Evolutionary conservation across 306 rosid species (phyloP), one percentile per base, ranked within the genome.

Genomic region (Oemleria cerasiformis): DNA sequence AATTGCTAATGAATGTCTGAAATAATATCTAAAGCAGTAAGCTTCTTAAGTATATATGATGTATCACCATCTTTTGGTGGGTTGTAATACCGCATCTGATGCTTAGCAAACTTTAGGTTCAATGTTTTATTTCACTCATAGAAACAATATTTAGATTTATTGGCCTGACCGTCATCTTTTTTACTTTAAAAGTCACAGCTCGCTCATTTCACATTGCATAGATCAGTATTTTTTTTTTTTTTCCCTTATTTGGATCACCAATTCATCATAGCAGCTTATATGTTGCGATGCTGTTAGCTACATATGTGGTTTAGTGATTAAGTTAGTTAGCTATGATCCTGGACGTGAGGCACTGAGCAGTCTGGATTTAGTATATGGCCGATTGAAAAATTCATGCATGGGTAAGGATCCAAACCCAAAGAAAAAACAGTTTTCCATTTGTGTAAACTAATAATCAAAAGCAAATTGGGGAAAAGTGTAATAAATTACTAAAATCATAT

Each of bases 131-230:
- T 25, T 25, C 30, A 25, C 30, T 25, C 30, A 1, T 25, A 25
- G 2, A 25, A 25, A 25, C 30, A 25, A 25, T 25, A 25, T 25
- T 25, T 25, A 25, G 30, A 25, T 25, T 1, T 25, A 25, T 25
- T 25, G 50, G 36, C 34, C 40, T 20, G 21, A 13, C 50, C 41
- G 15, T 39, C 39, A 53, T 69, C 15, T 11, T 70, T 64, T 36
- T 70, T 56, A 21, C 65, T 54, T 55, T 64, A 42, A 55, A 41
- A 4, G 23, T 70, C 30, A 25, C 58, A 61, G 45, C 38, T 61
- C 14, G 8, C 30, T 5, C 30, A 25, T 25, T 4, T 56, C 23
- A 23, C 39, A 38, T 53, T 53, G 65, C 44, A 30, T 17, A 7
- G 2, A 58, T 58, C 15, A 34, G 8, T 61, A 5, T 36, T 16